Evolutionary conservation across 2,329 filamentous ascomycete species (phyloP).

Genomic region (Plectosphaerella sp.): DNA sequence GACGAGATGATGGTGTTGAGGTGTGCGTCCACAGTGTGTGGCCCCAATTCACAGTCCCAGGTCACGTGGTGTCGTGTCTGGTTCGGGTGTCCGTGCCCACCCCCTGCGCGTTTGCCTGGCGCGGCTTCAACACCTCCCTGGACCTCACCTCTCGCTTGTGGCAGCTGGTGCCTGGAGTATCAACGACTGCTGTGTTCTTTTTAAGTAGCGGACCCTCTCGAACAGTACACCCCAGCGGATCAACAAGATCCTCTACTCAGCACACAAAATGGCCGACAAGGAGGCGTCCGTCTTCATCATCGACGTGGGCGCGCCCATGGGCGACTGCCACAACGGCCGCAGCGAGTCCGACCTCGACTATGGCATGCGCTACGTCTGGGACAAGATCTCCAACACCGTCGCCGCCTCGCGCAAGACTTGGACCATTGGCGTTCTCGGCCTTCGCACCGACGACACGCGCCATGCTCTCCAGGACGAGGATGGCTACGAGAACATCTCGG

Average conservation of each 20-base stretch:
- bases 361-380: constrained; percentile 90
- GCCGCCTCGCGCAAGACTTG: constrained; percentile 63
- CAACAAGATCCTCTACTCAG: background rate
- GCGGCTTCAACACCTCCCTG: background rate
- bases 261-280: constrained; percentile 74
- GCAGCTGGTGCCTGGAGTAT: background rate
- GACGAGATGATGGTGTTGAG: too few species aligned
- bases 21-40: background rate
- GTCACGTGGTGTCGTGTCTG: constrained; percentile 3
- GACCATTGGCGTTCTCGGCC: constrained; percentile 73
- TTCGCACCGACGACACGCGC: constrained; percentile 73
- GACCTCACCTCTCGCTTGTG: background rate
- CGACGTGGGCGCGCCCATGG: constrained; percentile 86
- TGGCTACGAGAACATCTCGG: constrained; percentile 75
- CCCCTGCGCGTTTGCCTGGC: background rate
- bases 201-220: background rate
- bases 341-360: constrained; percentile 80
- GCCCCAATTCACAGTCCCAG: background rate
- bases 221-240: background rate
- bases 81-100: background rate
- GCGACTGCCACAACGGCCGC: constrained; percentile 64
- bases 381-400: constrained; percentile 71
- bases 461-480: constrained; percentile 63
- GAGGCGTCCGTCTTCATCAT: constrained; percentile 90
- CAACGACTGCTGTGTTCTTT: background rate